phyloP scores from a whole-genome alignment of 2,329 filamentous ascomycete genomes.

The Fusarium brachygibbosum region DNA sequence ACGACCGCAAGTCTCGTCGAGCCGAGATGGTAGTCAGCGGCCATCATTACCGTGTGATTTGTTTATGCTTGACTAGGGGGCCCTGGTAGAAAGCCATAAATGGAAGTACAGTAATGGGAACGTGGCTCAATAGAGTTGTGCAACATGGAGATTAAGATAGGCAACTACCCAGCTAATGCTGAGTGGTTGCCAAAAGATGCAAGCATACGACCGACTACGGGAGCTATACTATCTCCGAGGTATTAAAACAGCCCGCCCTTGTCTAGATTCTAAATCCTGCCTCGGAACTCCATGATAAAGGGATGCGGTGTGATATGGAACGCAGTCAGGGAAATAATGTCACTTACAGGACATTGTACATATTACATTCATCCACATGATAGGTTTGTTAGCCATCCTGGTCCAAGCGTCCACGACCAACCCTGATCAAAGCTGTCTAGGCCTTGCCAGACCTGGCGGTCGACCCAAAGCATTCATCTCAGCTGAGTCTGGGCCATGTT shows the following conservation, averaged over 20 bases:
- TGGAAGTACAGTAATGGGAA: not conserved
- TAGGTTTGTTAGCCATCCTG: conserved; percentile 4
- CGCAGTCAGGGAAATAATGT: not conserved
- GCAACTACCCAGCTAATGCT: not conserved
- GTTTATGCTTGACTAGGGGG: not conserved
- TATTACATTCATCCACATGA: not conserved
- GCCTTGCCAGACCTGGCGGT: conserved; percentile 18
- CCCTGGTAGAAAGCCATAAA: not conserved
- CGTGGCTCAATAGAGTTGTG: not conserved
- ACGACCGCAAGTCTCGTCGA: not conserved
- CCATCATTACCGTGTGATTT: not conserved
- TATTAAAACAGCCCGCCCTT: not conserved
- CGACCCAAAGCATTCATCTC: conserved; percentile 39
- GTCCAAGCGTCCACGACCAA: conserved; percentile 16
- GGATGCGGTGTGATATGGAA: conserved; percentile 25
- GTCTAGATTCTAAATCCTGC: conserved; percentile 3
- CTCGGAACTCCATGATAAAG: conserved; percentile 18
- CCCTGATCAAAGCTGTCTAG: conserved; percentile 11
- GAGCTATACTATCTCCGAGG: conserved; percentile 1
- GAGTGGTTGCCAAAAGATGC: not conserved
- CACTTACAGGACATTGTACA: not conserved
- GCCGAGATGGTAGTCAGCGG: not conserved
- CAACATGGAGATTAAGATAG: not conserved
- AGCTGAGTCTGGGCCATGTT: conserved; percentile 48
- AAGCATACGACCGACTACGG: not conserved